Base-by-base conservation (phyloP, 495 filamentous ascomycete species). In the Terfezia claveryi region DNA sequence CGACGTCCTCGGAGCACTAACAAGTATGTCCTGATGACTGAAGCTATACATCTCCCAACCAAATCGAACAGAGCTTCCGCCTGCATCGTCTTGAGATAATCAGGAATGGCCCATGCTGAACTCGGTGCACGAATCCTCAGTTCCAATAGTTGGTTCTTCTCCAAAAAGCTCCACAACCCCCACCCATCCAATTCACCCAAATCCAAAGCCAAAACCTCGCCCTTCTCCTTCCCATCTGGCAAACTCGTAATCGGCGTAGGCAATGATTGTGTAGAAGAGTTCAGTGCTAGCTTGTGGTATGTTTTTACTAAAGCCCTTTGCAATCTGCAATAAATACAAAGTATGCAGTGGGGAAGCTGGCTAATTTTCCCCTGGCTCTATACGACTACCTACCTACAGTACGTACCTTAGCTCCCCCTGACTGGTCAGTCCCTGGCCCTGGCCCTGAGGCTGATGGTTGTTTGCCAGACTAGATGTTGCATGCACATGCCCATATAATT, bases 111-210 rank as follows among this genome's bases (percentile, higher is more conserved):
- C 85, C 85, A 92, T 55, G 52, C 49, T 16, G 20, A 17, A 7
- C 11, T 12, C 11, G 46, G 49, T 8, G 12, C 12, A n/a, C 53
- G 60, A 10, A 52, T 37, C 44, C 4, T 32, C 7, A 5, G 27
- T 32, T 32, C 4, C 27, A 5, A 7, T 4, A 32, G 27, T 32
- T 44, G 51, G 36, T 55, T 63, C 52, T 16, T 57, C 68, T 6
- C 79, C 78, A 11, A 80, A 60, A 49, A 87, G 67, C 57, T 88
- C 80, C 52, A 88, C 76, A 55, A 88, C 84, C 41, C 79, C 83
- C 8, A 87, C 84, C 51, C 85, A 58, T 91, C 89, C 17, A 80
- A 84, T 16, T 85, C 85, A 36, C 85, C 85, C 12, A 80, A 73
- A 61, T 80, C 77, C 12, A 79, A 70, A 27, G 76, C 74, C 49